Conservation (phyloP, 345 rosid genomes). For the Luvunga scandens region DNA sequence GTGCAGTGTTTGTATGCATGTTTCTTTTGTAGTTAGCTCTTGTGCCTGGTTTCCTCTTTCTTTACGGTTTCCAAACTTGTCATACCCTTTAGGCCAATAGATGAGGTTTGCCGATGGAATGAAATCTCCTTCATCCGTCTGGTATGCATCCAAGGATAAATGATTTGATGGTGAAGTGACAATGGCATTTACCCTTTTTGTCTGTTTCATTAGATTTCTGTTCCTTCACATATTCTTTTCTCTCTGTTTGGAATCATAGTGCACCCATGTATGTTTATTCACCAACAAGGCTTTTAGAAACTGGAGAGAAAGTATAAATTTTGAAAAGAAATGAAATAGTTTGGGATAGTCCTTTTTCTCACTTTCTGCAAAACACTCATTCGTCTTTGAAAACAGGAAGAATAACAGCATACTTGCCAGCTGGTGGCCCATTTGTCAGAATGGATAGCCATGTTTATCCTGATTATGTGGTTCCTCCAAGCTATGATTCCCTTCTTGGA, state of each 20-base stretch:
- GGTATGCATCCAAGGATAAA: not conserved
- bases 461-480: constrained; percentile 96
- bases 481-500: constrained; percentile 96
- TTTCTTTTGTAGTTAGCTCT: not conserved
- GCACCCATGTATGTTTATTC: constrained; percentile 1
- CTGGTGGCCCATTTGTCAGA: constrained; percentile 99
- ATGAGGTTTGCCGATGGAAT: not conserved
- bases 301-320: not conserved
- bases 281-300: not conserved
- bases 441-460: constrained; percentile 99
- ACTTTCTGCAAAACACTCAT: constrained; percentile 4
- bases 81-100: not conserved
- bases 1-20: not conserved
- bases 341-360: not conserved
- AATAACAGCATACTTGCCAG: constrained; percentile 91
- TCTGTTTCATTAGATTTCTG: not conserved
- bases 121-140: not conserved
- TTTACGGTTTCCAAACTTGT: not conserved
- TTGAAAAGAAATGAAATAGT: not conserved
- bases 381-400: constrained; percentile 54
- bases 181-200: not conserved
- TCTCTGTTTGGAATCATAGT: not conserved
- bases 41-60: not conserved
- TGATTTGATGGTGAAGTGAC: not conserved
- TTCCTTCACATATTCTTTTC: not conserved